These are phyloP conservation scores for Metarhizium guizhouense DNA, from an alignment of 2,329 filamentous ascomycete genomes.

Conservation along the genomic window DNA sequence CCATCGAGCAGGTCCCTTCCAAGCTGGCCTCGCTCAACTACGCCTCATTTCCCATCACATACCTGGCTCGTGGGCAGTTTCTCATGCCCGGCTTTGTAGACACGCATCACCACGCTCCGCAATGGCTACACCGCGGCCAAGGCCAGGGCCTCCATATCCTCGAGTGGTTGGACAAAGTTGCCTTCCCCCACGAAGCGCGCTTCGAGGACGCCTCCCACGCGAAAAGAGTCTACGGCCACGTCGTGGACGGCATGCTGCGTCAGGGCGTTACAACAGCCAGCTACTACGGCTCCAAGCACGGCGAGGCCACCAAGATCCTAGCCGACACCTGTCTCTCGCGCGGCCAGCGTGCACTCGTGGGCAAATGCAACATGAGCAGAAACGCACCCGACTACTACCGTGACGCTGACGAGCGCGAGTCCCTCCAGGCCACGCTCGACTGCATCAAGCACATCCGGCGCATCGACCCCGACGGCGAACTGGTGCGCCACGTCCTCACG, in stretches of 20 bases:
- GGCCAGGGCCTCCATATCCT: conserved; percentile 44
- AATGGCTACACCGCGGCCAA: conserved; percentile 40
- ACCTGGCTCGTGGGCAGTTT: conserved; percentile 35
- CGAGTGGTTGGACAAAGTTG: conserved; percentile 56
- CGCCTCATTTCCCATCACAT: conserved; percentile 2
- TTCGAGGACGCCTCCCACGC: conserved; percentile 49
- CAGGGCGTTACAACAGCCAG: conserved; percentile 55
- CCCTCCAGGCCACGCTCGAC: conserved; percentile 37
- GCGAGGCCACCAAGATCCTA: conserved; percentile 45
- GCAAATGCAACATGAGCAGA: conserved; percentile 55
- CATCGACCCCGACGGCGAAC: conserved; percentile 32
- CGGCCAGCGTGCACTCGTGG: conserved; percentile 51
- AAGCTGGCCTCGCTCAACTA: conserved; percentile 8
- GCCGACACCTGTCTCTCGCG: conserved; percentile 42
- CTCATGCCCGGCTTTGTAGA: conserved; percentile 54
- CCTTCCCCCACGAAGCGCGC: conserved; percentile 54
- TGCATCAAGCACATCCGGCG: conserved; percentile 37
- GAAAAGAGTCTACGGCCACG: conserved; percentile 36
- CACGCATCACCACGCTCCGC: conserved; percentile 60
- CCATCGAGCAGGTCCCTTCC: conserved; percentile 8
- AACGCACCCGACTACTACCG: conserved; percentile 45
- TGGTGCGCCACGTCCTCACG: conserved; percentile 44
- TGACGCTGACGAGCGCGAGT: conserved; percentile 36
- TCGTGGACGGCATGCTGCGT: conserved; percentile 48
- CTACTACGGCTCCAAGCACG: conserved; percentile 51